A percentile compares a stretch with the other conserved stretches of the same genome.
These are phyloP conservation scores for Colletotrichum truncatum DNA, from an alignment of 2,329 filamentous ascomycete genomes.

Conservation along the genomic window DNA sequence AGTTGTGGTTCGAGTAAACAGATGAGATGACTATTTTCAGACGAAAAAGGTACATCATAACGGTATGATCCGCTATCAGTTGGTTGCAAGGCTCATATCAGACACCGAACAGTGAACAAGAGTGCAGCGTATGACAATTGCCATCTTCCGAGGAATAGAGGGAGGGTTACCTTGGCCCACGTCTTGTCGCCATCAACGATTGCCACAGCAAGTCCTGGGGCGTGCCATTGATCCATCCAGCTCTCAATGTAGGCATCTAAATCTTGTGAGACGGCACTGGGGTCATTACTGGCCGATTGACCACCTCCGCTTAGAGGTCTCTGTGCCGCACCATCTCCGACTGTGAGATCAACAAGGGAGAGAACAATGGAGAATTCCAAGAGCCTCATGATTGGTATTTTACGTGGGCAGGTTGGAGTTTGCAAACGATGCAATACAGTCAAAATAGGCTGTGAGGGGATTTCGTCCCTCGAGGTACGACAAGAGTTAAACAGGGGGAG, in stretches of 20 bases:
- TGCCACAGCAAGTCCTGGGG: conserved; percentile 51
- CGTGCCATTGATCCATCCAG: conserved; percentile 46
- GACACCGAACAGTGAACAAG: neutral
- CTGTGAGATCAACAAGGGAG: neutral
- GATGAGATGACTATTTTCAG: no score
- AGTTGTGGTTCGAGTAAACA: neutral
- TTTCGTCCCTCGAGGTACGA: no score
- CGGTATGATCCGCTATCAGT: neutral
- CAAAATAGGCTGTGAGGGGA: no score
- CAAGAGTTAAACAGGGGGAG: no score
- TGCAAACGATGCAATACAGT: no score
- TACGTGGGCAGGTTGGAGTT: no score
- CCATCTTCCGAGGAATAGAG: neutral
- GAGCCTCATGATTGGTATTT: neutral
- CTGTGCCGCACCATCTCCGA: neutral
- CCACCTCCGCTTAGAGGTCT: neutral
- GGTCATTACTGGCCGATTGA: neutral
- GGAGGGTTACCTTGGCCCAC: conserved; percentile 40
- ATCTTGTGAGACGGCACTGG: neutral
- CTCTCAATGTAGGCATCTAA: conserved; percentile 33
- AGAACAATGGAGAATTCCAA: neutral
- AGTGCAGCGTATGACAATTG: no score
- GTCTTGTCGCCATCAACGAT: conserved; percentile 48
- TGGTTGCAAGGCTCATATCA: neutral
- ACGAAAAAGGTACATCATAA: no score